Base-by-base conservation (phyloP, 495 filamentous ascomycete genomes). In the Penicillium ucsense region DNA sequence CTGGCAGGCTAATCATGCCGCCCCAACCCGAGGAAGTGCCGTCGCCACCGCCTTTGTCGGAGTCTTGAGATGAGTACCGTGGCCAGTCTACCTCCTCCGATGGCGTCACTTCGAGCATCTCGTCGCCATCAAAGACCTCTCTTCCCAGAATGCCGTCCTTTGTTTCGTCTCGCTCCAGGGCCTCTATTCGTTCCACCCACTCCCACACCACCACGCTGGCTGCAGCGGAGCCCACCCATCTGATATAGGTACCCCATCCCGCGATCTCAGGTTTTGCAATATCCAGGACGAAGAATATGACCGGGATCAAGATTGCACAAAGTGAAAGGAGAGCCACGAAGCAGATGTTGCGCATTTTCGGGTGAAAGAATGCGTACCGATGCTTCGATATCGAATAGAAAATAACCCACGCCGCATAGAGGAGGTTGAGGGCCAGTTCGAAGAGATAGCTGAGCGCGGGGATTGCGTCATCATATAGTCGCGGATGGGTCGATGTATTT, bases 161-260 rank as follows among this genome's bases (percentile, higher is more conserved):
- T 57, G 87, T 87, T 56, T 98, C 92, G 58, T 98, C 91, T 44
- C 92, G 79, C 65, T 98, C 92, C 41, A 98, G 67, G 0, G 89
- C 89, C 62, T 98, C 92, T 45, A 98, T 98, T n/a, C 94, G 78
- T 63, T 98, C 92, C 11, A 98, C 92, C 92, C 92, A 98, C 64
- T 98, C 92, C 92, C 92, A 98, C 1, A 98, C 92, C 10, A 97
- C 85, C 12, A 96, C 92, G 67, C 89, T 95, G 6, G 92, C 94
- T 3, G 89, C 89, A 0, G 90, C 89, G 1, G 94, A 92, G 31
- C 92, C 94, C 38, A 97, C 94, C 92, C 94, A 98, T 55, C 92
- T 74, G 43, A 97, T 88, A 57, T 96, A 98, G 51, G 94, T 92
- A 55, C 92, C 94, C 92, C 92, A 98, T 10, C 88, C 89, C 30